Evolutionary conservation across 768 basidiomycete genomes (phyloP), one percentile per base, ranked within the genome.

Genomic region (Termitomyces sp.): DNA sequence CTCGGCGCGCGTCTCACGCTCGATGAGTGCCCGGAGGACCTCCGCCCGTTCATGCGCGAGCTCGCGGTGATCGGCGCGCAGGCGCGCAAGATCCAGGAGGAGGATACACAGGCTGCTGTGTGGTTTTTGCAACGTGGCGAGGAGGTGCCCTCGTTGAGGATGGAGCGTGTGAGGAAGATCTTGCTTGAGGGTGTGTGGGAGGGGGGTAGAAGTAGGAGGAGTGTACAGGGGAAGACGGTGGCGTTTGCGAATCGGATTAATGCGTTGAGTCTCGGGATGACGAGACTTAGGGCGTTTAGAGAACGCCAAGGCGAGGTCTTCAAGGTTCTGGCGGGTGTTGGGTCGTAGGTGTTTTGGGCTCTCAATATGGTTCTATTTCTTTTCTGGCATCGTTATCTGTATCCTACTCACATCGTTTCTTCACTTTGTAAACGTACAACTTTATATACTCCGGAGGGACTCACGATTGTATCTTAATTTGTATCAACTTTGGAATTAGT

Each of bases 181-280:
- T 67, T 92, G 39, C 80, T 84, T 63, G 68, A 73, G 44, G 90
- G 90, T 0, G 76, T 85, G 0, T 86, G 54, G 72, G 64, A 37
- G 48, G 58, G 37, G 39, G 24, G 39, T 55, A 57, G 37, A 51
- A 64, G 73, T 59, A 71, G 78, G 62, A 68, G 77, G 66, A 89
- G 84, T 58, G 72, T 82, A 0, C 80, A 87, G 58, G 89, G 87
- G 3, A 72, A 81, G 12, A 84, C 86, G 8, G 82, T 90, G 56
- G 75, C 82, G 45, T 87, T 94, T 67, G 80, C 87, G 28, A 94
- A 93, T 68, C 70, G 88, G 56, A 81, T 94, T 51, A 93, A 92
- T 69, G 81, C 78, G 22, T 76, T 94, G 13, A 86, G 87, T 60
- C 65, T 94, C 61, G 79, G 75, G 0, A 82, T 94, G 80, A 90